These are phyloP conservation scores for Olyra latifolia DNA, from an alignment of 176 grass and related monocot species.

Conservation along the genomic window DNA sequence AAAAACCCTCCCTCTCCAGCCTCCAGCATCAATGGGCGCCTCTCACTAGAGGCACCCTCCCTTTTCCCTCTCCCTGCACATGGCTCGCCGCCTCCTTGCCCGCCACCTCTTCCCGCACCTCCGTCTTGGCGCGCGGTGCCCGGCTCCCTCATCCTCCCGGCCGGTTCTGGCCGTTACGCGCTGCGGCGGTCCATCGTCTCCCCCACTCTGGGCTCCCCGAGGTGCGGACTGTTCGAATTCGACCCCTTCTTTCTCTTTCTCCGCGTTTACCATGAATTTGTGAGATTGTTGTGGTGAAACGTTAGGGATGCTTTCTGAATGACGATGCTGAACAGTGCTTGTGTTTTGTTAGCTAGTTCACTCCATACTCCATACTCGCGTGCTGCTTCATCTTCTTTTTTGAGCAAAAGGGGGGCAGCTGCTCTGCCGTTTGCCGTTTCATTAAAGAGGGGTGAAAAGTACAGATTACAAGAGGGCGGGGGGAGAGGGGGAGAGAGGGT, in stretches of 20 bases:
- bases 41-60: background rate
- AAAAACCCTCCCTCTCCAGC: background rate
- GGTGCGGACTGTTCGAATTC: slow-evolving; percentile 26
- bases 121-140: slow-evolving; percentile 10
- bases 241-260: background rate
- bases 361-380: background rate
- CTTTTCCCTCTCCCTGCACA: background rate
- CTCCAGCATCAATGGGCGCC: slow-evolving; percentile 10
- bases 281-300: background rate
- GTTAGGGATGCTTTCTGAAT: background rate
- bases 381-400: background rate
- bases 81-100: slow-evolving; percentile 43
- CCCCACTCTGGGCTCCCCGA: background rate
- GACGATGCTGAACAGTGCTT: background rate
- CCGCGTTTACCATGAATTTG: background rate
- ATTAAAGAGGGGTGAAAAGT: too few species aligned
- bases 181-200: background rate
- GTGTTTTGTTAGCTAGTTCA: background rate
- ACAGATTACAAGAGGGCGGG: too few species aligned
- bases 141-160: background rate
- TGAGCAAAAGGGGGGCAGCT: too few species aligned
- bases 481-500: too few species aligned
- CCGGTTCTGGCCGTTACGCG: background rate
- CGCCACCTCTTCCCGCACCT: slow-evolving; percentile 28
- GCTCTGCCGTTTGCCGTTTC: too few species aligned